Percentiles rank a stretch among this genome's conserved stretches.
phyloP scores from a whole-genome alignment of 2,329 filamentous ascomycete genomes.

The Fusarium sp. region DNA sequence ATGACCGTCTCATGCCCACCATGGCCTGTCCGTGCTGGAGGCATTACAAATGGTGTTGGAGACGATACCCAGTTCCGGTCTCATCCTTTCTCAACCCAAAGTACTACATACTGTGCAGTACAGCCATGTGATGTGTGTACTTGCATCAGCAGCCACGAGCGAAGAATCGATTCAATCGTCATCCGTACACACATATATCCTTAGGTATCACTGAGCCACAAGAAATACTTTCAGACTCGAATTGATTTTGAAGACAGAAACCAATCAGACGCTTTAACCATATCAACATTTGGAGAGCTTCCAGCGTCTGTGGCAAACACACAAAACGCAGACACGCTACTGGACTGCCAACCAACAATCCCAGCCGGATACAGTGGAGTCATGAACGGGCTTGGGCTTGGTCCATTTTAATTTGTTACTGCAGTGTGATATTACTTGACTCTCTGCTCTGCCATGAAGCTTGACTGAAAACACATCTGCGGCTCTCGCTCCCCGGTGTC shows the following conservation, averaged over 20 bases:
- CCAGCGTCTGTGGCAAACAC: constrained; percentile 26
- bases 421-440: constrained; percentile 12
- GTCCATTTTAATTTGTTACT: constrained; percentile 21
- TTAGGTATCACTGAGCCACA: not conserved
- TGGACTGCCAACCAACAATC: constrained; percentile 1
- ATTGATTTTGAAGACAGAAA: constrained; percentile 8
- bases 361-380: constrained; percentile 17
- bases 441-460: constrained; percentile 19
- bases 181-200: not conserved
- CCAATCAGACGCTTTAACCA: constrained; percentile 19
- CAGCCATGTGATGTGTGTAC: not conserved
- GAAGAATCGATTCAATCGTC: not conserved
- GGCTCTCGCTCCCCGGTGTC: constrained; percentile 15
- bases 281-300: constrained; percentile 22
- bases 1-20: constrained; percentile 16
- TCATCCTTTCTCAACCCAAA: constrained; percentile 10
- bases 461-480: not conserved
- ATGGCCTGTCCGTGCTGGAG: not conserved
- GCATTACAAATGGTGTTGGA: constrained; percentile 34
- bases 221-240: not conserved
- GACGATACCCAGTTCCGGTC: constrained; percentile 6
- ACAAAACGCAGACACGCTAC: constrained; percentile 6
- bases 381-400: constrained; percentile 7
- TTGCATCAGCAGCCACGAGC: not conserved
- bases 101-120: not conserved